Evolutionary conservation across 1,139 yeast species (phyloP).

Genomic region (Tardiomyces blankii): DNA sequence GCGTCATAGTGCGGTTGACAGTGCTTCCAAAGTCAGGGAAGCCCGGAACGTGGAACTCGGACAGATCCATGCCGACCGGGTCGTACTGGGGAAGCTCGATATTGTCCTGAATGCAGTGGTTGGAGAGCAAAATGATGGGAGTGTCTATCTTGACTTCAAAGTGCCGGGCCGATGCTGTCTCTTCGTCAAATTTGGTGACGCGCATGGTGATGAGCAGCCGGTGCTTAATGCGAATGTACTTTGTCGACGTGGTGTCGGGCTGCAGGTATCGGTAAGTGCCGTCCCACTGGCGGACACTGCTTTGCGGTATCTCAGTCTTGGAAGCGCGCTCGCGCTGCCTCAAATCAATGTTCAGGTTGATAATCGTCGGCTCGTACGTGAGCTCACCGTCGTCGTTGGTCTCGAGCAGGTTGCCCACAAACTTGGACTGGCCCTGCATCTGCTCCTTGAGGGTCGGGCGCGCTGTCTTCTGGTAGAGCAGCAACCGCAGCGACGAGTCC

Average conservation of each 20-base stretch:
- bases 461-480: slow-evolving; percentile 22
- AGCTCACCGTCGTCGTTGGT: background rate
- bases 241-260: slow-evolving; percentile 59
- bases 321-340: background rate
- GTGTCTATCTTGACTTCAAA: slow-evolving; percentile 87
- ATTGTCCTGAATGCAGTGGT: slow-evolving; percentile 57
- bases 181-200: slow-evolving; percentile 53
- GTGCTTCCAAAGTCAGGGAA: background rate
- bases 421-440: background rate
- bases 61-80: background rate
- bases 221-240: slow-evolving; percentile 63
- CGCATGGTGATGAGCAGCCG: slow-evolving; percentile 70
- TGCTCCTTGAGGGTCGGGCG: background rate
- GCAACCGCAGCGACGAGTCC: slow-evolving; percentile 19
- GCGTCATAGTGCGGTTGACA: background rate
- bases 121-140: slow-evolving; percentile 62
- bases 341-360: background rate
- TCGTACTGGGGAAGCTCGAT: slow-evolving; percentile 59
- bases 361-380: background rate
- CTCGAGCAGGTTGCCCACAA: background rate
- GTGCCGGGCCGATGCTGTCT: slow-evolving; percentile 53
- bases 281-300: slow-evolving; percentile 11
- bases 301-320: slow-evolving; percentile 7
- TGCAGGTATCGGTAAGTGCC: slow-evolving; percentile 28
- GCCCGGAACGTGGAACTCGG: background rate